phyloP scores from a whole-genome alignment of 129 eudicot genomes.

The Pittosporum tobira region DNA sequence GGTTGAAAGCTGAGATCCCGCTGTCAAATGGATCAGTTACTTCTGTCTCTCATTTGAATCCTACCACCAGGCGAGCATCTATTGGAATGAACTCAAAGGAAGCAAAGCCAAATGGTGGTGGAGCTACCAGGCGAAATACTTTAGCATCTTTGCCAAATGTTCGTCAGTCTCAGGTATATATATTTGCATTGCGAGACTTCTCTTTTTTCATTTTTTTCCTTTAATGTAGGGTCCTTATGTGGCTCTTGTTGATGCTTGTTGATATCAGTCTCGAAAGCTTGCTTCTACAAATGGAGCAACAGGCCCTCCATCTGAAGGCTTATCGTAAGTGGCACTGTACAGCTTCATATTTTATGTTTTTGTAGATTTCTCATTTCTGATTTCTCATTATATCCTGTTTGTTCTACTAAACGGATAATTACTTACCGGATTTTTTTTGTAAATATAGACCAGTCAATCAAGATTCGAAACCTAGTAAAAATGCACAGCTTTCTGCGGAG shows the following conservation, averaged over 20 bases:
- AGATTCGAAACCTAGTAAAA: conserved; percentile 25
- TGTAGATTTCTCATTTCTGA: not conserved
- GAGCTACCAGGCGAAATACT: conserved; percentile 27
- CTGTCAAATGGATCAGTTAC: conserved; percentile 18
- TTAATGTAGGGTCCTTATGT: conserved; percentile 6
- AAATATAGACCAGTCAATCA: conserved; percentile 37
- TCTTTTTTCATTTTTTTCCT: not conserved
- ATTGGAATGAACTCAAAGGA: conserved; percentile 42
- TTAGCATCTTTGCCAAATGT: conserved; percentile 31
- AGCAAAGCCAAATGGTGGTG: conserved; percentile 14
- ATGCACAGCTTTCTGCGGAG: conserved; percentile 21
- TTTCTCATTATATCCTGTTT: not conserved
- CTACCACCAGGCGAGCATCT: conserved; percentile 33
- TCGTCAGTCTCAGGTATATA: conserved; percentile 36
- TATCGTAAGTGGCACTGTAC: conserved; percentile 35
- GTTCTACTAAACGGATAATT: not conserved
- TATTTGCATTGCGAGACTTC: not conserved
- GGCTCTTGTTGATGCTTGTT: conserved; percentile 15
- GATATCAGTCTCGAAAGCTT: conserved; percentile 40
- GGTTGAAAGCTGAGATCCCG: conserved; percentile 25
- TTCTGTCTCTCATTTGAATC: conserved; percentile 23
- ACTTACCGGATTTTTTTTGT: not conserved
- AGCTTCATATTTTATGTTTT: conserved; percentile 2
- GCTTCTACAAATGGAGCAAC: conserved; percentile 28
- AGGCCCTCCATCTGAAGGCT: conserved; percentile 27